Percentiles rank a stretch among this genome's conserved stretches.
Conservation (phyloP, 2,329 filamentous ascomycete species). For the Aspergillus chevalieri region DNA sequence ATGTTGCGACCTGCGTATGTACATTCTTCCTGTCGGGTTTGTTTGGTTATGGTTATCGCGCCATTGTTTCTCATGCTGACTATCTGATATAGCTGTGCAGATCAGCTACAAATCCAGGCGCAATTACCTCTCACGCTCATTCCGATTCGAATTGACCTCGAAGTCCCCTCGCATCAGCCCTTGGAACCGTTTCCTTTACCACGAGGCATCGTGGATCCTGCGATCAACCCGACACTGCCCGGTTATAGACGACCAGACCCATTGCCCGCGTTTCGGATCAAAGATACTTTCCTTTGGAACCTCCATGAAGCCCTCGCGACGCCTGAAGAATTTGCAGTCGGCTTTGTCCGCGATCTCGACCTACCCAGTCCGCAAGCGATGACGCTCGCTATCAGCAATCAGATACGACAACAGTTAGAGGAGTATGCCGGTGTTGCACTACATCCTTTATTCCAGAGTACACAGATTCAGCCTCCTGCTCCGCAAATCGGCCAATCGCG, state of each 20-base stretch:
- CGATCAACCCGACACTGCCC: slow-evolving; percentile 60
- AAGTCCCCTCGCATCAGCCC: slow-evolving; percentile 65
- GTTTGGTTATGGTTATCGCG: slow-evolving; percentile 13
- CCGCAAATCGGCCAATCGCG: slow-evolving; percentile 40
- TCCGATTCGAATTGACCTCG: slow-evolving; percentile 92
- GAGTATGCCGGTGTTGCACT: slow-evolving; percentile 93
- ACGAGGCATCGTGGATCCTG: slow-evolving; percentile 34
- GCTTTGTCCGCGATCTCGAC: slow-evolving; percentile 86
- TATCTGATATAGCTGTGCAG: slow-evolving; percentile 40
- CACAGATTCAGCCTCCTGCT: slow-evolving; percentile 16
- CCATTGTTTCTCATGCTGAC: slow-evolving; percentile 7
- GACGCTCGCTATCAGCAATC: slow-evolving; percentile 77
- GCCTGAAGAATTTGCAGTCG: slow-evolving; percentile 90
- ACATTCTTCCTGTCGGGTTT: slow-evolving; percentile 4
- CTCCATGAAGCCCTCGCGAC: slow-evolving; percentile 90
- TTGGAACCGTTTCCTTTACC: slow-evolving; percentile 43
- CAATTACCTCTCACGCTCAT: slow-evolving; percentile 83
- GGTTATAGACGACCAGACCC: slow-evolving; percentile 74
- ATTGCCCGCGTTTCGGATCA: slow-evolving; percentile 78
- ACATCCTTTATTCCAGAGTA: slow-evolving; percentile 76
- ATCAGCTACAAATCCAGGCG: slow-evolving; percentile 59
- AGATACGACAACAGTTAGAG: slow-evolving; percentile 90
- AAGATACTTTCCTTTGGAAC: slow-evolving; percentile 97
- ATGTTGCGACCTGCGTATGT: slow-evolving; percentile 41
- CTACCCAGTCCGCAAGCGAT: slow-evolving; percentile 67